Base-by-base conservation (phyloP, 345 rosid genomes). In the Abelmoschus esculentus region DNA sequence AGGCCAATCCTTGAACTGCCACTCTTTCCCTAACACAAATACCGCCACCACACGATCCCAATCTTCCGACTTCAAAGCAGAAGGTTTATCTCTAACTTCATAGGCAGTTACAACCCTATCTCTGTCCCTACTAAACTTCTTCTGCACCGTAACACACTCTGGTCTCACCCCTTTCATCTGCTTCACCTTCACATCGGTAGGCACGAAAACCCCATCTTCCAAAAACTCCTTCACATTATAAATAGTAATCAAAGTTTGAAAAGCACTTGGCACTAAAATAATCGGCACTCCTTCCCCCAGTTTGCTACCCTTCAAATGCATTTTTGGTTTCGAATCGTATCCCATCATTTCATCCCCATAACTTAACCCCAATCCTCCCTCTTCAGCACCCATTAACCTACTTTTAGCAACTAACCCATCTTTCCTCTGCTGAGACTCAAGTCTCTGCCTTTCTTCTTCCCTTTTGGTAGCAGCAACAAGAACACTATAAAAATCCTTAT, bases 1-100 rank as follows among this genome's bases (percentile, higher is more conserved):
- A 65, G 99, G 99, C 97, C 98, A 95, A 40, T 91, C 99, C 79
- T 91, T 95, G 79, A 95, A 95, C 82, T 95, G 99, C 99, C 99
- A 91, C 76, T 95, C 96, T 69, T 95, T 95, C 4, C 99, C 99
- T 84, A 91, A 70, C 13, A 91, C 96, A 5, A 91, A 91, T 66
- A 87, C 96, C 0, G 97, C 93, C 70, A 95, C 96, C 42, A 95
- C 96, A 44, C 92, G 77, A 47, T 91, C 99, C 96, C 99, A 95
- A 75, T 90, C 97, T 77, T 90, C 96, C 2, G 87, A 70, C 79
- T 88, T 95, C 72, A 91, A 78, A 0, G 96, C 88, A 54, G 88
- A 86, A 0, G 96, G 98, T 80, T 91, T 95, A 56, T 95, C 99
- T 83, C 99, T 88, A 66, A 87, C 98, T 76, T 95, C 97, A 67